Conservation (phyloP, 805 yeast genomes). For the Saccharomycopsis microspora region DNA sequence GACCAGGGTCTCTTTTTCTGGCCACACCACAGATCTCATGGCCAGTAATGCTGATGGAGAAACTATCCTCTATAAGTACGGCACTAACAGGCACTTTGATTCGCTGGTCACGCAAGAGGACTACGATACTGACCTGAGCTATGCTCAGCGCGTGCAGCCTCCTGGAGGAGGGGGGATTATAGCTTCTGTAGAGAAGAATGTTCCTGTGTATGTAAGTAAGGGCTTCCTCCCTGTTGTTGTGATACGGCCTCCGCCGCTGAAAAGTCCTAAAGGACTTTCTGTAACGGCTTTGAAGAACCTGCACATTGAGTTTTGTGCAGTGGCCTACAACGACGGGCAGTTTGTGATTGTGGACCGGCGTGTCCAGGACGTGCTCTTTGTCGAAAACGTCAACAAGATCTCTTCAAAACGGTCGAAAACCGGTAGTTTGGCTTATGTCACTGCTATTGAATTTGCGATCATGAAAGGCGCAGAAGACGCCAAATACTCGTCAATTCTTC, state of each 20-base stretch:
- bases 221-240: constrained; percentile 52
- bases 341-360: constrained; percentile 68
- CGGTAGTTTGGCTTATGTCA: constrained; percentile 27
- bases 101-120: constrained; percentile 23
- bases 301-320: constrained; percentile 64
- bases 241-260: constrained; percentile 25
- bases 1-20: constrained; percentile 56
- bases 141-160: background rate
- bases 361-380: constrained; percentile 50
- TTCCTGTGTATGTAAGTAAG: constrained; percentile 36
- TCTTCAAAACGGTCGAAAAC: constrained; percentile 20
- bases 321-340: constrained; percentile 70
- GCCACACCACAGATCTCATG: constrained; percentile 65
- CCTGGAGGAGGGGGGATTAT: constrained; percentile 7
- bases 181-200: constrained; percentile 18
- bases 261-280: constrained; percentile 26
- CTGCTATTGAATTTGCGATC: constrained; percentile 63
- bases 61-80: constrained; percentile 64
- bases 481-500: constrained; percentile 51
- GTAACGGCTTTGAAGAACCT: constrained; percentile 59
- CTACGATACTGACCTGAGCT: constrained; percentile 10
- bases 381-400: constrained; percentile 24
- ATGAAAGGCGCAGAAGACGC: constrained; percentile 56
- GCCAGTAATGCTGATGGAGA: constrained; percentile 62
- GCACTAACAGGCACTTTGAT: constrained; percentile 35